Evolutionary conservation across 2,329 filamentous ascomycete genomes (phyloP).

Genomic region (Hymenoscyphus albidus): DNA sequence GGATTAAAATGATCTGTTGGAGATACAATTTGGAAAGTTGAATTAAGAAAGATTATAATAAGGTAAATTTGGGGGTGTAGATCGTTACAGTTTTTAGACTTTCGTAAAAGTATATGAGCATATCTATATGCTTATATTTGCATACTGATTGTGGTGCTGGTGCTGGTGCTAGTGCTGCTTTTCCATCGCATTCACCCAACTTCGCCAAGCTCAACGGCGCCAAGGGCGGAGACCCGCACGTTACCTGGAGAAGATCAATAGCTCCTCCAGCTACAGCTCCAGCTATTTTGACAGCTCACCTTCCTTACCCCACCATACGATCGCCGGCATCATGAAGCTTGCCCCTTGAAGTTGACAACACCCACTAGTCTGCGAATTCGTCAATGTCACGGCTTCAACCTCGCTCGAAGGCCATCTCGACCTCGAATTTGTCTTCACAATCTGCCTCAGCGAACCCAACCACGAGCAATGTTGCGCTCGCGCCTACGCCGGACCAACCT

Average conservation of each 20-base stretch:
- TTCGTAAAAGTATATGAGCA: too few relatives aligned
- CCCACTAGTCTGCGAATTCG: neutral
- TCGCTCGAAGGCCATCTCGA: conserved; percentile 37
- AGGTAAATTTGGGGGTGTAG: too few relatives aligned
- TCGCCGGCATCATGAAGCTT: neutral
- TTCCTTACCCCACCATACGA: neutral
- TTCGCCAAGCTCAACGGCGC: neutral
- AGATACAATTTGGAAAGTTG: too few relatives aligned
- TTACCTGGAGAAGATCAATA: neutral
- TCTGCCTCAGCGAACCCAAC: conserved; percentile 15
- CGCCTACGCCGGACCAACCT: conserved; percentile 20
- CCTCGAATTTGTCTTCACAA: conserved; percentile 28
- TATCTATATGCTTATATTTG: too few relatives aligned
- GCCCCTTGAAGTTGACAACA: neutral
- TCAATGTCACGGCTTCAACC: conserved; percentile 30
- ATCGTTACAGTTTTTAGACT: too few relatives aligned
- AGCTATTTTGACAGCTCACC: neutral
- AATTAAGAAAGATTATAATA: too few relatives aligned
- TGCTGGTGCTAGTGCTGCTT: neutral
- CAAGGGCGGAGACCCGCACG: neutral
- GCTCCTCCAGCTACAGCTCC: neutral
- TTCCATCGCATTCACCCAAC: neutral
- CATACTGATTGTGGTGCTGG: too few relatives aligned
- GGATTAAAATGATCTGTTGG: too few relatives aligned
- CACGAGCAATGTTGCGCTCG: conserved; percentile 15